Base-by-base conservation (phyloP, 2,329 filamentous ascomycete species). In the Stachybotrys chlorohalonatus region DNA sequence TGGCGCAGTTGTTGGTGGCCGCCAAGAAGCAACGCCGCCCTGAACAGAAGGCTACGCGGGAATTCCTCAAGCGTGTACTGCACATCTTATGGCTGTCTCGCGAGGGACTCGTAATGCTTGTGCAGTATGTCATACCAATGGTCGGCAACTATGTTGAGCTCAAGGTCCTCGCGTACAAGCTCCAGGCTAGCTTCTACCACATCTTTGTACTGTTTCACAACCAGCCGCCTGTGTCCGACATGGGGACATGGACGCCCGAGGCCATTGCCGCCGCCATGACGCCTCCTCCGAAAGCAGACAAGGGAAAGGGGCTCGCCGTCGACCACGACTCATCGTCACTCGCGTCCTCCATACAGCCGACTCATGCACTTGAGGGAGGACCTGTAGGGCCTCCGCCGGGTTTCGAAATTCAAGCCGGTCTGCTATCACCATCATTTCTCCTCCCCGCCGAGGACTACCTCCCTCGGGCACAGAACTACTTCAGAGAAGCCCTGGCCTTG, bases 201-300 rank as follows among this genome's bases (percentile, higher is more conserved):
- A 90, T 99, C 60, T 96, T 96, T 69, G 94, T 95, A 53, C 81
- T 97, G 11, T 97, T 96, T 67, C 90, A 96, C 74, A 96, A 96
- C 71, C 84, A 90, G 53, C 93, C 93, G 0, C 80, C 87, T 0
- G 82, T 96, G 55, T 86, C 85, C 49, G 75, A 79, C 42, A 78
- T 83, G 64, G 79, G 79, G 17, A 73, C 81, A 56, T 74, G 76
- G 58, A 76, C 75, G 1, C 75, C 78, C 11, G 77, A 79, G 52
- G 63, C 66, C 4, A 67, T 74, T 51, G 71, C 69, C 13, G 69
- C 68, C 57, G 63, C 67, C 8, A 58, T 70, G 32, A 67, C 70
- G 13, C 67, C 72, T 11, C 24, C 36, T 42, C 62, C 64, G 36
- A 70, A 68, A 47, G 60, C 67, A 30, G 72, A 75, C 59, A 81